Base-by-base conservation (phyloP, 106 monocot genomes). In the Amphibolis antarctica region DNA sequence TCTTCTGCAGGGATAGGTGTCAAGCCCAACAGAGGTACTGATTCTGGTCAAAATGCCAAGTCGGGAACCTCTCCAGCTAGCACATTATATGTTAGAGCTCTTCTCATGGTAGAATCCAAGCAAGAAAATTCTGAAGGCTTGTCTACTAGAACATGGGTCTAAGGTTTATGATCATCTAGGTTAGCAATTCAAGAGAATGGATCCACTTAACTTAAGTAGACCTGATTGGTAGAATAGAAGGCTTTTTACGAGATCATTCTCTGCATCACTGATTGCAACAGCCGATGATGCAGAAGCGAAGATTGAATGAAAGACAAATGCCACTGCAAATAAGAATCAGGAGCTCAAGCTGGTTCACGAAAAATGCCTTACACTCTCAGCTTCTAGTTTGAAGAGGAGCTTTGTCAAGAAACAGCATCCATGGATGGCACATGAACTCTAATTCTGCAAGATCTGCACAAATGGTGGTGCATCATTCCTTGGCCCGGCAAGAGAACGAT, bases 391-490 rank as follows among this genome's bases (percentile, higher is more conserved):
- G n/a, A n/a, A 49, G 15, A 49, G 48, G 48, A 49, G 10, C 15
- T 49, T n/a, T 2, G 15, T 49, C 1, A 12, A 15, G 48, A 48
- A 15, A 49, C 13, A 49, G 3, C n/a, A 49, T 12, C 48, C 5
- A 9, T 21, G 21, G 51, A 15, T 10, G 10, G 23, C 23, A 53
- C 21, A 11, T 10, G 17, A 48, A n/a, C 9, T n/a, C 25, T 23
- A 55, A 55, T 55, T 25, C 69, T 82, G 88, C 75, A 88, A 69
- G 67, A 88, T 82, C 65, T 85, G 70, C 42, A 92, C 92, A 67
- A 85, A 88, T n/a, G 72, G 69, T 9, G 92, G 92, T 63, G 78
- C 82, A 70, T 92, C 88, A 53, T 56, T 60, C 63, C 92, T 79
- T 17, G 85, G 80, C 18, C 88, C 88, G 17, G 28, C 78, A 22